Evolutionary conservation across 2,329 filamentous ascomycete species (phyloP).

Genomic region (Colletotrichum falcatum): DNA sequence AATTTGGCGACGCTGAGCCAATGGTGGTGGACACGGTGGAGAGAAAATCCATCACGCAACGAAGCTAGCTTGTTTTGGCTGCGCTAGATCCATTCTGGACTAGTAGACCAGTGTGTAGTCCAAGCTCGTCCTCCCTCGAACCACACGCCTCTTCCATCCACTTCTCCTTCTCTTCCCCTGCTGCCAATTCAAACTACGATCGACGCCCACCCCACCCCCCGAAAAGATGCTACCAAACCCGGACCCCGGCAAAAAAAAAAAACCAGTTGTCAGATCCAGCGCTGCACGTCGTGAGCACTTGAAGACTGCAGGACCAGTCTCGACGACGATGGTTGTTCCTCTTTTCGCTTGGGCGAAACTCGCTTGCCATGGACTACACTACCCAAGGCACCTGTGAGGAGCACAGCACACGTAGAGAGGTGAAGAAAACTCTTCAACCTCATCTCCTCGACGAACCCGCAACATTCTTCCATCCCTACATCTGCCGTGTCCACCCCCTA

Average conservation of each 20-base stretch:
- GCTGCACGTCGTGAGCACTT: too few species aligned
- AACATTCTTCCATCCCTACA: constrained; percentile 28
- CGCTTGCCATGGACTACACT: background rate
- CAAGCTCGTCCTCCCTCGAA: constrained; percentile 1
- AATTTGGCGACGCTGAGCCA: constrained; percentile 3
- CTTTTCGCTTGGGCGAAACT: constrained; percentile 12
- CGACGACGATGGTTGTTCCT: constrained; percentile 14
- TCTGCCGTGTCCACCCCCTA: constrained; percentile 20
- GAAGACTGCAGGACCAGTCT: constrained; percentile 13
- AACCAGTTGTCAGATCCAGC: constrained; percentile 22
- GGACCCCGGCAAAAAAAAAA: constrained; percentile 24
- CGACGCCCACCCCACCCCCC: constrained; percentile 34
- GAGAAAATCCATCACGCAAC: constrained; percentile 16
- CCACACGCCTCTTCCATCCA: constrained; percentile 3
- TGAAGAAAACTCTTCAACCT: constrained; percentile 4
- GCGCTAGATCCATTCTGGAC: constrained; percentile 2
- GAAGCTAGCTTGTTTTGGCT: constrained; percentile 3
- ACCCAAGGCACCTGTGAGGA: too few species aligned
- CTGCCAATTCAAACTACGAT: constrained; percentile 37
- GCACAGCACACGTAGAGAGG: background rate
- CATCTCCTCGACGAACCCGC: background rate
- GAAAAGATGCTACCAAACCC: constrained; percentile 25
- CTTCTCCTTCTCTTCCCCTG: constrained; percentile 26
- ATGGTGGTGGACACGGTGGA: constrained; percentile 16
- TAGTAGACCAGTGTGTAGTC: background rate